Evolutionary conservation across 2,329 filamentous ascomycete species (phyloP).

Genomic region (Neonectria ditissima): DNA sequence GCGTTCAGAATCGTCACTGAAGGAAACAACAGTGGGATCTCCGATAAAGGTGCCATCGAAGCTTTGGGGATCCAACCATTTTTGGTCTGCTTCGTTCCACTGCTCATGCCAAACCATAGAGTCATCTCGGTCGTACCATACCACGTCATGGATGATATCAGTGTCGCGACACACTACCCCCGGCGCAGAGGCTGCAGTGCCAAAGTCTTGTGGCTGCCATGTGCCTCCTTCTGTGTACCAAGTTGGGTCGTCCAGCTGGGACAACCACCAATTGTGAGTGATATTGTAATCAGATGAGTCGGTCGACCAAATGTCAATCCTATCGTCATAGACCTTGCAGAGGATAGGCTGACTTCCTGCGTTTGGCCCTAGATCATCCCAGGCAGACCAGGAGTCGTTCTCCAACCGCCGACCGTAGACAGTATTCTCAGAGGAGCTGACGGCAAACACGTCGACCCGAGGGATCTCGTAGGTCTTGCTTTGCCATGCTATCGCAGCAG

Average conservation of each 20-base stretch:
- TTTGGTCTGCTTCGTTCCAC: not conserved
- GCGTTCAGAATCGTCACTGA: not conserved
- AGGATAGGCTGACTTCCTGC: not conserved
- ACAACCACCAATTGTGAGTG: not conserved
- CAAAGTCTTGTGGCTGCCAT: not conserved
- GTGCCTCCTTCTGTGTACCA: not conserved
- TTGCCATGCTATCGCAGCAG: not conserved
- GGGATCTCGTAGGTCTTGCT: not conserved
- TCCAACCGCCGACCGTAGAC: not conserved
- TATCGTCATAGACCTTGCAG: not conserved
- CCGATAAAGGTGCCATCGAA: not conserved
- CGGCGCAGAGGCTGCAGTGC: not conserved
- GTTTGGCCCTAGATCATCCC: not conserved
- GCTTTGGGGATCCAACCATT: constrained; percentile 1
- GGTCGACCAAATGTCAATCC: not conserved
- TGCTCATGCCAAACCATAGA: not conserved
- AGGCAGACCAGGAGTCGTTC: not conserved
- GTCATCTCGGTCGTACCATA: not conserved
- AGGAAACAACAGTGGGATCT: not conserved
- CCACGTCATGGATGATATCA: not conserved
- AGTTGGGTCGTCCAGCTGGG: not conserved
- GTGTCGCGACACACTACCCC: not conserved
- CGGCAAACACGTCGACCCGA: not conserved
- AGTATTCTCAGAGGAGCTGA: not conserved
- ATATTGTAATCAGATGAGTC: not conserved